Evolutionary conservation across 306 rosid species (phyloP), one percentile per base, ranked within the genome.

Genomic region (Prunus davidiana): DNA sequence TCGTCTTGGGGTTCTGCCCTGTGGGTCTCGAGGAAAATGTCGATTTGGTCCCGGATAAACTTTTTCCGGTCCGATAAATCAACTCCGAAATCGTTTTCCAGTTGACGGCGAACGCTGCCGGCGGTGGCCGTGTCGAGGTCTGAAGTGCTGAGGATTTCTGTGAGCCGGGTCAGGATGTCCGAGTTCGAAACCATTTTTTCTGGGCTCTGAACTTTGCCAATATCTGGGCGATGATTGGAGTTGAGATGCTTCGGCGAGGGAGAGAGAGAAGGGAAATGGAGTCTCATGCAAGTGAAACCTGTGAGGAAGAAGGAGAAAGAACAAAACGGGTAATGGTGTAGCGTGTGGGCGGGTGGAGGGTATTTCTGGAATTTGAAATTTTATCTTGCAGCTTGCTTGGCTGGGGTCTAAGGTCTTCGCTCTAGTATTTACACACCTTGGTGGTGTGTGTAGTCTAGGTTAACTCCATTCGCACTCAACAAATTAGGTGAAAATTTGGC

Each of bases 41-140:
- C 81, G 71, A 83, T 83, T 83, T 83, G 79, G 43, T 75, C 83
- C 16, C 83, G n/a, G 67, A 82, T 79, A 47, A 83, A 83, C 19
- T 78, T 28, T 69, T 79, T 83, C 47, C 81, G 72, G 81, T 79
- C 83, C 13, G 78, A 79, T 1, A 79, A 74, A 83, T 79, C 81
- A 77, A 46, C 75, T 19, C 76, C 83, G 61, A 83, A 83, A 50
- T 79, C 62, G 18, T 41, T 52, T 74, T 83, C 81, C 67, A 83
- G 83, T 64, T 79, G 72, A 49, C 83, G 81, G 81, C 86, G 85
- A 66, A 82, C 78, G 71, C 81, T 68, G 75, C 85, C 76, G 75
- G 85, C 71, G 72, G 83, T 79, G 25, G 86, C 76, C 55, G 72
- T 83, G 75, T 83, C 83, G 30, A 83, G 81, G 83, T 83, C 81